Percentiles rank a stretch among this genome's conserved stretches.
These are phyloP conservation scores for Daldinia childiae DNA, from an alignment of 495 filamentous ascomycete genomes.

Conservation along the genomic window DNA sequence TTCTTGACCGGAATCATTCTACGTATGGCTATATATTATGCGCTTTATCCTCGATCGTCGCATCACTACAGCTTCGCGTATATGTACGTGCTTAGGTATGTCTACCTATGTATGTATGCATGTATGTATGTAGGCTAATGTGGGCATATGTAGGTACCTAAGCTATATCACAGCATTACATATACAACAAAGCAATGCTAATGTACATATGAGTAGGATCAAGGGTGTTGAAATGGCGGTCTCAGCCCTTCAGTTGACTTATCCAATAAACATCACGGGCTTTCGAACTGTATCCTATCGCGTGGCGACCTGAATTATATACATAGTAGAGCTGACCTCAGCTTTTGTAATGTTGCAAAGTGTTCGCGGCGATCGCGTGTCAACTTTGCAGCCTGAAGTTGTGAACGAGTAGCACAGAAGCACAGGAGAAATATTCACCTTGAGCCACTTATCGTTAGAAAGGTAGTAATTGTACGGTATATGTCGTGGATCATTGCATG, in stretches of 20 bases:
- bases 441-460: constrained; percentile 31
- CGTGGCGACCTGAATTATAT: constrained; percentile 27
- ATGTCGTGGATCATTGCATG: constrained; percentile 29
- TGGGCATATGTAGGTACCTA: constrained; percentile 2
- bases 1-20: constrained; percentile 14
- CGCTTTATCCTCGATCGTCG: constrained; percentile 8
- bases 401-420: background rate
- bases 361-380: background rate
- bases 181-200: constrained; percentile 15
- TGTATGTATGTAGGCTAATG: too few species aligned
- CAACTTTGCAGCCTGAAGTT: constrained; percentile 10
- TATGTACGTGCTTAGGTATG: background rate
- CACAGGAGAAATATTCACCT: constrained; percentile 27
- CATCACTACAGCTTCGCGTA: constrained; percentile 6
- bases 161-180: constrained; percentile 2
- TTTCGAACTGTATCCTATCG: constrained; percentile 6
- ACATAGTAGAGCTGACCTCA: constrained; percentile 31
- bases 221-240: constrained; percentile 19
- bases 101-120: too few species aligned
- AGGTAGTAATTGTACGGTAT: constrained; percentile 5
- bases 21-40: constrained; percentile 20
- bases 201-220: background rate
- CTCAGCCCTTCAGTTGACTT: constrained; percentile 25
- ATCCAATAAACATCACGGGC: constrained; percentile 9
- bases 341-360: constrained; percentile 15